Base-by-base conservation (phyloP, 495 filamentous ascomycete species). In the Ascobolus immersus region DNA sequence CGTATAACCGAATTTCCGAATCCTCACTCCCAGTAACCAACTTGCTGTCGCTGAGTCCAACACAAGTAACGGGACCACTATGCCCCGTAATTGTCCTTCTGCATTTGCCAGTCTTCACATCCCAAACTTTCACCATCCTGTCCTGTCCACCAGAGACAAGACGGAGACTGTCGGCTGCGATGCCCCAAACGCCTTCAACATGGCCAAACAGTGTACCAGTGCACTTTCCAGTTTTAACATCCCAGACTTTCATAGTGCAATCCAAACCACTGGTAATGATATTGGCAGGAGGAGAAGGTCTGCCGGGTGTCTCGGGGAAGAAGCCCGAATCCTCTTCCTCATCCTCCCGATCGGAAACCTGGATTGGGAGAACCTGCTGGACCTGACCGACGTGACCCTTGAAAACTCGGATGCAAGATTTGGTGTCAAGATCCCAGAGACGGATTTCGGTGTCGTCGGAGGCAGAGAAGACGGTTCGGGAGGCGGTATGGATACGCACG, bases 111-210 rank as follows among this genome's bases (percentile, higher is more conserved):
- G 75, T 78, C 43, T 79, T 59, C 18, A 84, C 71, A 55, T 94
- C 84, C 89, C 89, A 96, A 23, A 89, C 73, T 51, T 93, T 93
- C 51, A 91, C 75, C 70, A 82, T 93, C 23, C 75, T 68, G 53
- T 99, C 86, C 52, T 93, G 73, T 21, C 77, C 73, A 8, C 82
- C 86, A 34, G 72, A 76, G 21, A 93, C 78, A 19, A 91, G 67
- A 11, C 86, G 69, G 21, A 99, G 58, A 0, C 76, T 80, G 49
- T 99, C 89, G 2, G 77, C 89, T 1, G 77, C 82, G 4, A 99
- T 62, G 7, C 77, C 74, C 86, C 86, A 99, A 15, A 99, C 71
- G 17, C 86, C 86, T 50, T 94, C 86, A 15, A 99, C 58, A 42
- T 99, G 86, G 0, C 86, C 86, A 39, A 94, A 99, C 55, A 91